A percentile compares a stretch with the other conserved stretches of the same genome.
Conservation (phyloP, 495 filamentous ascomycete species). For the Penicillium crystallinum region DNA sequence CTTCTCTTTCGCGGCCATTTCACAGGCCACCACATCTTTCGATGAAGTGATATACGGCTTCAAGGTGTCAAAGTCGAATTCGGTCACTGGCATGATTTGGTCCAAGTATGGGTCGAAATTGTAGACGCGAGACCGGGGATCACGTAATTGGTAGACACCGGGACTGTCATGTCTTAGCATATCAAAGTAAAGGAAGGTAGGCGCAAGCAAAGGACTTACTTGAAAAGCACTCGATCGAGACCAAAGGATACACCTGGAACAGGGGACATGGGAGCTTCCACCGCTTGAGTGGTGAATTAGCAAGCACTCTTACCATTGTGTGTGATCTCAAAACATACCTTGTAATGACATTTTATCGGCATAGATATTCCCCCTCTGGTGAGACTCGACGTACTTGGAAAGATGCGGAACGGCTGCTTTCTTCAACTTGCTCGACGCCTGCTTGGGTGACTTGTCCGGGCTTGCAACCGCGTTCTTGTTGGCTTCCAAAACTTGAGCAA, state of each 20-base stretch:
- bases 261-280: conserved; percentile 50
- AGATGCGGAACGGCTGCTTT: conserved; percentile 2
- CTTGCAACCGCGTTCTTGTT: not conserved
- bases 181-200: not conserved
- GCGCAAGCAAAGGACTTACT: conserved; percentile 39
- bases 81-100: conserved; percentile 80
- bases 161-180: conserved; percentile 43
- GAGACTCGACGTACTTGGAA: conserved; percentile 1
- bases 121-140: conserved; percentile 79
- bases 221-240: conserved; percentile 89
- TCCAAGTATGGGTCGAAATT: conserved; percentile 96
- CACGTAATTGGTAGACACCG: conserved; percentile 86
- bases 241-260: conserved; percentile 74
- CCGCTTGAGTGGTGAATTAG: conserved; percentile 29
- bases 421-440: not conserved
- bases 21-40: conserved; percentile 61
- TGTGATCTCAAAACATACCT: conserved; percentile 14
- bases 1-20: conserved; percentile 56
- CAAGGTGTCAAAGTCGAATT: conserved; percentile 87
- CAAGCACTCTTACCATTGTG: not conserved
- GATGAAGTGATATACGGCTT: conserved; percentile 87
- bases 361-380: conserved; percentile 14
- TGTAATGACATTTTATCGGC: conserved; percentile 7
- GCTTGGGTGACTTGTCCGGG: not conserved
- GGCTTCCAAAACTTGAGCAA: not conserved